Evolutionary conservation across 148 eudicot species (phyloP).

Genomic region (Vaccinium corymbosum): DNA sequence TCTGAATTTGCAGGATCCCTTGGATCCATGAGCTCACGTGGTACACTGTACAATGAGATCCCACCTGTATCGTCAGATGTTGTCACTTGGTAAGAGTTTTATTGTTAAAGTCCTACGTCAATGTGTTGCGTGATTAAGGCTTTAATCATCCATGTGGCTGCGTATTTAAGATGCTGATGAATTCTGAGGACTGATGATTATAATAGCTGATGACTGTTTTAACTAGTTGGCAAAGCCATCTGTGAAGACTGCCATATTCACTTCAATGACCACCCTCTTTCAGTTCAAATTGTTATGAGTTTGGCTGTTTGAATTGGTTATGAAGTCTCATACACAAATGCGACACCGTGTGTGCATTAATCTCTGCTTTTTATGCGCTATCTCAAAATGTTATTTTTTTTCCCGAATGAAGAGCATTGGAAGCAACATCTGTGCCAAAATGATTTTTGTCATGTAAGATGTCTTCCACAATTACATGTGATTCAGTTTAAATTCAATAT

Average conservation of each 20-base stretch:
- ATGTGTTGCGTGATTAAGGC: background rate
- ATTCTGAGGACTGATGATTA: background rate
- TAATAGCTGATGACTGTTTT: background rate
- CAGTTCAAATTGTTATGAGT: background rate
- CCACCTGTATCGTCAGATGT: conserved; percentile 37
- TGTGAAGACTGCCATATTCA: background rate
- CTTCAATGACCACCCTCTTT: background rate
- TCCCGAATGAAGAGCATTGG: background rate
- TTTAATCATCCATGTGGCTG: background rate
- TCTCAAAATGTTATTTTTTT: background rate
- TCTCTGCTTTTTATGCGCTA: background rate
- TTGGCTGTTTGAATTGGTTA: conserved; percentile 5
- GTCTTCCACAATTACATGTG: background rate
- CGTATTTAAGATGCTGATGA: background rate
- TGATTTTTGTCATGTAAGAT: background rate
- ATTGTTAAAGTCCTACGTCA: background rate
- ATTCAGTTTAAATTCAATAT: background rate
- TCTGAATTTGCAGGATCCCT: conserved; percentile 57
- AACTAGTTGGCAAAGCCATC: background rate
- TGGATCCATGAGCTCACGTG: conserved; percentile 78
- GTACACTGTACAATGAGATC: conserved; percentile 70
- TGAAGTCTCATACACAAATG: background rate
- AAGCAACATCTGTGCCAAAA: background rate
- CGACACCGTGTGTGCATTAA: background rate
- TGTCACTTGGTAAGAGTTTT: conserved; percentile 64